Evolutionary conservation across 2,329 filamentous ascomycete species (phyloP).

Genomic region (Colletotrichum sp.): DNA sequence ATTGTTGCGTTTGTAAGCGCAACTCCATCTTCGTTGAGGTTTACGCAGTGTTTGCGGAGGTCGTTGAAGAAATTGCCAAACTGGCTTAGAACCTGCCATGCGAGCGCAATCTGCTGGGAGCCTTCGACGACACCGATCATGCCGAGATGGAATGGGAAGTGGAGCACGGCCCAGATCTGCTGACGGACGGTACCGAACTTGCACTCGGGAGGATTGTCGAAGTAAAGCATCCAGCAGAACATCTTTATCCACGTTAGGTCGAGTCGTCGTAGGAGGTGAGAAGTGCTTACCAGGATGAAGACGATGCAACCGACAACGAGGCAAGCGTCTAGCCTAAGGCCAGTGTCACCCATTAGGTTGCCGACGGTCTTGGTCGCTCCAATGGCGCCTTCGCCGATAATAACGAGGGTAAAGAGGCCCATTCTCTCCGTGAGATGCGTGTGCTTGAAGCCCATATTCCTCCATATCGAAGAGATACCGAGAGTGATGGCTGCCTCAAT

Average conservation of each 20-base stretch:
- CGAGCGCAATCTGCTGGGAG: slow-evolving; percentile 45
- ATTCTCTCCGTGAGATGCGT: slow-evolving; percentile 64
- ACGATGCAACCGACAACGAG: slow-evolving; percentile 11
- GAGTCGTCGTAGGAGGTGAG: accelerated
- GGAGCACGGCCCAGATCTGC: slow-evolving; percentile 54
- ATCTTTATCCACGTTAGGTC: not conserved
- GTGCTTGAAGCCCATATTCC: slow-evolving; percentile 58
- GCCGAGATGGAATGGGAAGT: slow-evolving; percentile 62
- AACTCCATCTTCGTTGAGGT: slow-evolving; percentile 1
- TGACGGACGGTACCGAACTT: slow-evolving; percentile 57
- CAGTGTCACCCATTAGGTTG: slow-evolving; percentile 17
- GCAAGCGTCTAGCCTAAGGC: not conserved
- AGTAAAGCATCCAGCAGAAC: slow-evolving; percentile 61
- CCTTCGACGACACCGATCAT: slow-evolving; percentile 63
- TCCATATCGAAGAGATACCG: slow-evolving; percentile 51
- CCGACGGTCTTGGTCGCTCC: slow-evolving; percentile 51
- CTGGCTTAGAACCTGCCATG: slow-evolving; percentile 12
- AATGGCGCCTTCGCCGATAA: slow-evolving; percentile 64
- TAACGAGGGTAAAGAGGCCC: slow-evolving; percentile 63
- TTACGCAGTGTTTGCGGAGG: not conserved
- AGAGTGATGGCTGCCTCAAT: slow-evolving; percentile 53
- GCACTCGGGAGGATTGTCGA: slow-evolving; percentile 57
- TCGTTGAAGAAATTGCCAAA: slow-evolving; percentile 1
- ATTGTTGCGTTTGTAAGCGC: not conserved
- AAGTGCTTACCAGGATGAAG: slow-evolving; percentile 15